Evolutionary conservation across 441 rosid species (phyloP).

Genomic region (Eruca vesicaria): DNA sequence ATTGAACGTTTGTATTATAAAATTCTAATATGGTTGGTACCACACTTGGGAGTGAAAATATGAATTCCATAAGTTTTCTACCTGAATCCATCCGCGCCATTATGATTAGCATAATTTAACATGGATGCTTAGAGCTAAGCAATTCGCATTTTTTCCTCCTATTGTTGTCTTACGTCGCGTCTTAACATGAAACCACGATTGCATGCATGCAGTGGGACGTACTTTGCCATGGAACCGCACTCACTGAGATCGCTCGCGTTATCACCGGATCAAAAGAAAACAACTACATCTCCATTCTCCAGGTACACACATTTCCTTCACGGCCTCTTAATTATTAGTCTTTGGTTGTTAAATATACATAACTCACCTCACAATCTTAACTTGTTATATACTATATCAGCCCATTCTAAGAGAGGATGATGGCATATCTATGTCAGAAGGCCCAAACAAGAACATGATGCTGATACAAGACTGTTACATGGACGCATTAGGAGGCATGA

Average conservation of each 20-base stretch:
- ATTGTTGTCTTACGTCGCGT: background rate
- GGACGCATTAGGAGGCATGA: too few relatives aligned
- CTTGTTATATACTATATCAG: constrained; percentile 18
- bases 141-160: background rate
- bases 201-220: constrained; percentile 68
- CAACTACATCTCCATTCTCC: constrained; percentile 47
- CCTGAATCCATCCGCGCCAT: background rate
- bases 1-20: background rate
- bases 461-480: constrained; percentile 67
- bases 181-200: background rate
- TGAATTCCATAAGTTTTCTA: too few relatives aligned
- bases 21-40: too few relatives aligned
- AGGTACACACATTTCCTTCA: constrained; percentile 34
- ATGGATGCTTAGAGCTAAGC: background rate
- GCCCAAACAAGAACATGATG: constrained; percentile 29
- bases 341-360: background rate
- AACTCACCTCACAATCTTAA: background rate
- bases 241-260: constrained; percentile 46
- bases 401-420: constrained; percentile 13
- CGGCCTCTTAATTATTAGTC: background rate
- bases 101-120: too few relatives aligned
- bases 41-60: too few relatives aligned
- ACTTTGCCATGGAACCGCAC: constrained; percentile 40
- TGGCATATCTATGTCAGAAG: background rate
- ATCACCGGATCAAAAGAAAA: constrained; percentile 46